Conservation (phyloP, 176 grass and related monocot species). For the Otatea glauca region DNA sequence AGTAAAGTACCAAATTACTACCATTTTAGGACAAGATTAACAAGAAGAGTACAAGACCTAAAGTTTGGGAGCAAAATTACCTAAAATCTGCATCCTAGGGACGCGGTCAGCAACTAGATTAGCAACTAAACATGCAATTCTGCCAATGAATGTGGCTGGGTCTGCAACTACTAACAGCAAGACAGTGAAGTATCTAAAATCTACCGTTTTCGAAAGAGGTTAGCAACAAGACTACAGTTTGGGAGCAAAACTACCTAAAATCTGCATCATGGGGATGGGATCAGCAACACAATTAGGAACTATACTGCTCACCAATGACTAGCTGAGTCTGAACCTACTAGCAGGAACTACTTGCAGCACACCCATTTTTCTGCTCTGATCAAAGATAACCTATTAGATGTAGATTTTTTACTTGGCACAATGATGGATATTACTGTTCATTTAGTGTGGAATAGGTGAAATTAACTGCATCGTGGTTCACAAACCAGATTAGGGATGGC, state of each 20-base stretch:
- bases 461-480: background rate
- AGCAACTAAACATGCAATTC: background rate
- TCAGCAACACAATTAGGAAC: background rate
- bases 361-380: background rate
- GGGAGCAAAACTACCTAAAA: background rate
- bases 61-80: background rate
- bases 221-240: background rate
- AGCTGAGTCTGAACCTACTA: background rate
- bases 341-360: background rate
- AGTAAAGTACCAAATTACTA: background rate
- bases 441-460: background rate
- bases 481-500: conserved; percentile 7
- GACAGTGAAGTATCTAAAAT: background rate
- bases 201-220: background rate
- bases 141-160: background rate
- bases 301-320: background rate
- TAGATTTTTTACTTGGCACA: background rate
- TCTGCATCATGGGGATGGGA: background rate
- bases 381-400: background rate
- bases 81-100: background rate
- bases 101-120: background rate
- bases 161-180: background rate
- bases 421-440: background rate
- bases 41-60: background rate
- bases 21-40: conserved; percentile 1